Evolutionary conservation across 495 filamentous ascomycete species (phyloP).

Genomic region (Penicillium steckii): DNA sequence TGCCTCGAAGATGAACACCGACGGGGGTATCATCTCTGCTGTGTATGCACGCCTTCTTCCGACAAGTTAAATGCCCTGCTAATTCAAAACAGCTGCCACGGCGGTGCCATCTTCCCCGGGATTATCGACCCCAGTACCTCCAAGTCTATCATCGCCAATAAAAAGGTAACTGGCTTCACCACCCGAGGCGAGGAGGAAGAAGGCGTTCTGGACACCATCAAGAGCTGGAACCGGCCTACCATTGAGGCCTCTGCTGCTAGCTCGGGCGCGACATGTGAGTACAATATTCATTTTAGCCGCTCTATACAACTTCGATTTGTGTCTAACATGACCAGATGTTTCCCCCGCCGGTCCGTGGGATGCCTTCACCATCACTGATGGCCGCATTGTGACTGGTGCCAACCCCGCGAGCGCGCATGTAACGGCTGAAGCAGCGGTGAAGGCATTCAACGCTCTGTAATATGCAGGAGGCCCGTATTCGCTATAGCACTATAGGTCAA

Average conservation of each 20-base stretch:
- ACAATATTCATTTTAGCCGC: neutral
- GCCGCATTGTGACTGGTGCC: neutral
- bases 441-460: neutral
- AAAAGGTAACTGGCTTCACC: constrained; percentile 48
- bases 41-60: constrained; percentile 3
- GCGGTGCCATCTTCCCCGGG: constrained; percentile 45
- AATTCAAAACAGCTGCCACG: constrained; percentile 33
- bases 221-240: neutral
- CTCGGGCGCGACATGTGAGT: neutral
- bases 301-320: neutral
- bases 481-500: too few species aligned
- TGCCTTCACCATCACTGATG: neutral
- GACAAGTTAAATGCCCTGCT: too few species aligned
- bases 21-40: constrained; percentile 37
- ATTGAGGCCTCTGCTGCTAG: neutral
- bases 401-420: neutral
- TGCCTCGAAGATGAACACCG: constrained; percentile 33
- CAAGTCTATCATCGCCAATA: constrained; percentile 40
- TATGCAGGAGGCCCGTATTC: too few species aligned
- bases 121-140: constrained; percentile 35
- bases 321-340: neutral
- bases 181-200: constrained; percentile 21
- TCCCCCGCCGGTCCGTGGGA: neutral
- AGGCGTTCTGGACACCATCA: neutral
- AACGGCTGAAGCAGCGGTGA: neutral